Evolutionary conservation across 2,329 filamentous ascomycete species (phyloP).

Genomic region (Fusarium bactridioides): DNA sequence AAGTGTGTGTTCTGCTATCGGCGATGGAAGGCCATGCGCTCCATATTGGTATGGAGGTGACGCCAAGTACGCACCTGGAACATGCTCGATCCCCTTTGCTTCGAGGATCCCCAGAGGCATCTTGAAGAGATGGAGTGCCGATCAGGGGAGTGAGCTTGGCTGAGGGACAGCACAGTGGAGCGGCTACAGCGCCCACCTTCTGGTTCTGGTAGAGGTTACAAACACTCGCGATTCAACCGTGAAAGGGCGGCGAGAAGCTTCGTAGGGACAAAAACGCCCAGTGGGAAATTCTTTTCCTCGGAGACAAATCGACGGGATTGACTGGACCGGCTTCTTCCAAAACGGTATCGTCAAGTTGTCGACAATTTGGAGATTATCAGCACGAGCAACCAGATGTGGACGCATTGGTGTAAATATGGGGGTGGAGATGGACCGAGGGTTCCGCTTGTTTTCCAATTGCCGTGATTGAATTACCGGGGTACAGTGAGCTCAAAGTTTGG

Average conservation of each 20-base stretch:
- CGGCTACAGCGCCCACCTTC: slow-evolving; percentile 17
- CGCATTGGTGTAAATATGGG: slow-evolving; percentile 20
- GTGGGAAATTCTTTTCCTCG: not conserved
- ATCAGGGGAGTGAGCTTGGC: slow-evolving; percentile 6
- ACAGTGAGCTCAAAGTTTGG: not conserved
- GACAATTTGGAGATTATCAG: not conserved
- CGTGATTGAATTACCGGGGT: slow-evolving; percentile 24
- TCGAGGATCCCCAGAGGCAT: slow-evolving; percentile 75
- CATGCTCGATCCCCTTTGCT: slow-evolving; percentile 69
- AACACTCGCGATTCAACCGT: not conserved
- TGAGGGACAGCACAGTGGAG: slow-evolving; percentile 17
- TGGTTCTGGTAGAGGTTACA: not conserved
- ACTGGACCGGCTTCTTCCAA: slow-evolving; percentile 7
- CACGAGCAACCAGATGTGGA: slow-evolving; percentile 6
- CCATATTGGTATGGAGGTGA: not conserved
- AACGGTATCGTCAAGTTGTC: slow-evolving; percentile 5
- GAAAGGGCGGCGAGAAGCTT: not conserved
- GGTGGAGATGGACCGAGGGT: slow-evolving; percentile 19
- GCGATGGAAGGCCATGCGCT: not conserved
- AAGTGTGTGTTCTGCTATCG: not conserved
- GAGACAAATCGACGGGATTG: not conserved
- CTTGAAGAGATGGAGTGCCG: slow-evolving; percentile 22
- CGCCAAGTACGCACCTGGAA: slow-evolving; percentile 68
- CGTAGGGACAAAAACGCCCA: not conserved
- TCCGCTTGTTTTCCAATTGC: slow-evolving; percentile 28